Evolutionary conservation across 2,329 filamentous ascomycete species (phyloP), one percentile per base, ranked within the genome.

Genomic region (Alternaria burnsii): DNA sequence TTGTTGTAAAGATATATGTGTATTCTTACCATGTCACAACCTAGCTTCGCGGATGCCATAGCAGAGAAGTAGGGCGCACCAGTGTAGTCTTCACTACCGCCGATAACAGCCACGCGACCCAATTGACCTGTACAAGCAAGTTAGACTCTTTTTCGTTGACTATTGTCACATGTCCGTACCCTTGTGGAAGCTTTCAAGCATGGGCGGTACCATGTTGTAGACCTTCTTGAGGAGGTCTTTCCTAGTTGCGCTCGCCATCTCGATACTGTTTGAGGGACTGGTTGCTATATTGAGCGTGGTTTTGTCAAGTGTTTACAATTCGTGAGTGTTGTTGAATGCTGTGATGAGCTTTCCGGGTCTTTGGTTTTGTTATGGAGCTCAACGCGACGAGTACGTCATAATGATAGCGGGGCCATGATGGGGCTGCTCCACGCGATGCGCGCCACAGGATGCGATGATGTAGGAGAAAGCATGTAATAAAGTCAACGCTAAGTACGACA

Each of bases 31-130:
- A 97, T 92, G 74, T 97, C 93, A 73, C 90, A 93, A 79, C 94
- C 95, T 59, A 98, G 82, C 73, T 91, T 88, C 47, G 95, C 95
- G 67, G 93, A 97, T 12, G 95, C 95, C 89, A 97, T 97, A 66
- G 94, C 94, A 20, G 94, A 97, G 81, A 99, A 99, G 82, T 97
- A 99, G 12, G 95, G 95, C 59, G 95, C 95, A 38, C 95, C 95
- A 1, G 95, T 97, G 78, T 98, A 99, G 80, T 98, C 94, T 77
- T 94, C 89, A 75, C 93, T 97, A 41, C 95, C 95, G 52, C 95
- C 95, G 67, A 99, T 95, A 59, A 99, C 95, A 53, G 89, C 95
- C 54, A 99, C 89, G 56, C 95, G 88, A 5, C 95, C 95, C 67
- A 97, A 85, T 80, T 98, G 94, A 61, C 95, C 94, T 97, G 70